Evolutionary conservation across 1,284 basidiomycete genomes (phyloP), one percentile per base, ranked within the genome.

Genomic region (Leccinum pachyderme): DNA sequence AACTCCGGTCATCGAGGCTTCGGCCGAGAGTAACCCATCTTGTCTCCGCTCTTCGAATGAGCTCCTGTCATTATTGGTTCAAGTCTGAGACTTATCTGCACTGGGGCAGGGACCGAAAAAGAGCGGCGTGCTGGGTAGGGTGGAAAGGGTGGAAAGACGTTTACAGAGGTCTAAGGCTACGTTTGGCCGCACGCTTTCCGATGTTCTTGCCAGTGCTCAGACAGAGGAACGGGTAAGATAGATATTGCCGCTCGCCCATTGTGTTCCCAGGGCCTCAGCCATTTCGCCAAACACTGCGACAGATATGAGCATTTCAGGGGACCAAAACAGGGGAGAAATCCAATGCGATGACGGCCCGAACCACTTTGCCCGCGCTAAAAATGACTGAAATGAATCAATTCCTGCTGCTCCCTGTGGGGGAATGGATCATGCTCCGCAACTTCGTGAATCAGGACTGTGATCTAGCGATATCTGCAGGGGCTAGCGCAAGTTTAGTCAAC

Each of bases 141-240:
- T 18, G 18, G 18, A 72, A 82, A 80, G 67, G 81, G 77, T 29
- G 93, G 93, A 22, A 91, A 90, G 77, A 89, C 87, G 2, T 93
- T 95, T 72, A 95, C 93, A 0, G 88, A 95, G 67, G 85, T 96
- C 15, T 96, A 95, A n/a, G 91, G 93, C 61, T 91, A 91, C 62
- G 84, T 94, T 47, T 81, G 84, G 27, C 43, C 3, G 7, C 13
- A 27, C 7, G 13, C 24, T 43, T 5, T 43, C 35, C 8, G 35
- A n/a, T 4, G 8, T 37, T 43, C 41, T 43, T 43, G 18, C 18
- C 18, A 18, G 18, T 18, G 18, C 18, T 11, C 2, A 41, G 39
- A 41, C 22, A 18, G 18, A 39, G 37, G 37, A 39, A 39, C 37
- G 18, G 9, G 37, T 39, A 39, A 22, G 18, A 18, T 22, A 24